phyloP scores from a whole-genome alignment of 495 filamentous ascomycete species.

The Penicillium riverlandense region DNA sequence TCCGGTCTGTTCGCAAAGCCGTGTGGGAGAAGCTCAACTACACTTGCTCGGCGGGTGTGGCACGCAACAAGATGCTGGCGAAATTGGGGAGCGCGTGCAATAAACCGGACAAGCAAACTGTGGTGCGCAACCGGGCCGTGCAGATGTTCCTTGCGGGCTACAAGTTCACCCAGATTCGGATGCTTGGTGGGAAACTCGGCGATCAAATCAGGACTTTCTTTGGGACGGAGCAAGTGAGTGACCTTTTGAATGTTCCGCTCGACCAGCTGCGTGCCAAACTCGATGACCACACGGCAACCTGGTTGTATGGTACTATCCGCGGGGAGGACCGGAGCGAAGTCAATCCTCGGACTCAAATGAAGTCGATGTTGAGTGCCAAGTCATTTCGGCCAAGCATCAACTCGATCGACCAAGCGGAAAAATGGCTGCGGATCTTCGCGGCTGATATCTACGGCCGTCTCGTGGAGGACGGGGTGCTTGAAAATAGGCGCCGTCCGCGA shows the following conservation, averaged over 20 bases:
- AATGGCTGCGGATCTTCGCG: constrained; percentile 87
- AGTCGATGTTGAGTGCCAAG: constrained; percentile 97
- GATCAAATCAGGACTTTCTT: constrained; percentile 73
- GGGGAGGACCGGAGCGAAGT: constrained; percentile 85
- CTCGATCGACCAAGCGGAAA: constrained; percentile 68
- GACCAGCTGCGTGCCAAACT: constrained; percentile 74
- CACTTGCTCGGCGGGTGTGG: constrained; percentile 84
- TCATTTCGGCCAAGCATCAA: constrained; percentile 85
- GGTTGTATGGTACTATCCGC: constrained; percentile 81
- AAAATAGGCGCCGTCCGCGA: constrained; percentile 79
- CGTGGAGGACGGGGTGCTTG: constrained; percentile 85
- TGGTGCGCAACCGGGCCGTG: constrained; percentile 77
- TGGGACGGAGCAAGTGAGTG: constrained; percentile 70
- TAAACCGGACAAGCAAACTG: constrained; percentile 90
- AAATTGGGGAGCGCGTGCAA: constrained; percentile 86
- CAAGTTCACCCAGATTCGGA: constrained; percentile 95
- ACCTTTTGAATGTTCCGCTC: constrained; percentile 64
- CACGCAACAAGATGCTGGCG: constrained; percentile 88
- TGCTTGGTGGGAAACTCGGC: constrained; percentile 92
- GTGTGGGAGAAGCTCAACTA: constrained; percentile 68
- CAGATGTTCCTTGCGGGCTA: constrained; percentile 74
- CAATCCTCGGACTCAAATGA: constrained; percentile 85
- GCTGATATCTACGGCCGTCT: constrained; percentile 87
- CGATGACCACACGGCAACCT: constrained; percentile 78
- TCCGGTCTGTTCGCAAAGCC: constrained; percentile 61